Percentiles rank a stretch among this genome's conserved stretches.
These are phyloP conservation scores for Pleurotus djamor DNA, from an alignment of 768 basidiomycete species.

Conservation along the genomic window DNA sequence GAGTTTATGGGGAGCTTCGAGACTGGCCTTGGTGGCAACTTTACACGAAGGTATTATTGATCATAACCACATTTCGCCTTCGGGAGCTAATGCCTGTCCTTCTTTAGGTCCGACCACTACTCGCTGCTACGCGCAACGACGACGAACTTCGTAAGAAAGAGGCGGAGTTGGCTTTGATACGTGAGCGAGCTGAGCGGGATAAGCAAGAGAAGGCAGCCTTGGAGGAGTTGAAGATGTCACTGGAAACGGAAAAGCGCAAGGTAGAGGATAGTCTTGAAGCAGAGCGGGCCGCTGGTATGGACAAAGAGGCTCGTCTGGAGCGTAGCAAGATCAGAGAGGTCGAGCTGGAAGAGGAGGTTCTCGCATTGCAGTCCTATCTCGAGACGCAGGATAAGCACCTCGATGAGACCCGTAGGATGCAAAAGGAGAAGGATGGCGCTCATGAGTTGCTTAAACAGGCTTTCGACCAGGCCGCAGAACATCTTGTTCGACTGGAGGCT, in stretches of 20 bases:
- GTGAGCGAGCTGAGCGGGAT: slow-evolving; percentile 87
- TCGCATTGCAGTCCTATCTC: slow-evolving; percentile 76
- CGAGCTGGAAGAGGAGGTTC: slow-evolving; percentile 84
- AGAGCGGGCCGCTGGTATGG: slow-evolving; percentile 74
- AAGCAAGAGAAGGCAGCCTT: slow-evolving; percentile 76
- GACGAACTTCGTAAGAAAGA: slow-evolving; percentile 90
- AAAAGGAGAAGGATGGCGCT: slow-evolving; percentile 81
- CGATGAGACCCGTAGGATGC: slow-evolving; percentile 71
- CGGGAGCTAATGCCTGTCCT: slow-evolving; percentile 7
- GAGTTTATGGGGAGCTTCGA: slow-evolving; percentile 83
- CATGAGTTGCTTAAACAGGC: slow-evolving; percentile 66
- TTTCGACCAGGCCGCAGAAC: slow-evolving; percentile 85
- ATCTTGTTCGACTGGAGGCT: slow-evolving; percentile 77
- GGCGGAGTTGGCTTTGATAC: slow-evolving; percentile 73
- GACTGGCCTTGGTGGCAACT: slow-evolving; percentile 99
- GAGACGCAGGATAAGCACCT: slow-evolving; percentile 85
- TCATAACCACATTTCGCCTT: not conserved
- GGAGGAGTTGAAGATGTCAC: slow-evolving; percentile 75
- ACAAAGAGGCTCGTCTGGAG: slow-evolving; percentile 82
- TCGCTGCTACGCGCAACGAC: slow-evolving; percentile 90
- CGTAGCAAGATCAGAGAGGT: slow-evolving; percentile 83
- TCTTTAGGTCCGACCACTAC: slow-evolving; percentile 80
- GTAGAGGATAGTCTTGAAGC: slow-evolving; percentile 81
- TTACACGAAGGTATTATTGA: slow-evolving; percentile 76
- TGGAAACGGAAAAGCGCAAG: slow-evolving; percentile 82